These are phyloP conservation scores for Schwanniomyces etchellsii DNA, from an alignment of 1,139 yeast species.

Conservation along the genomic window DNA sequence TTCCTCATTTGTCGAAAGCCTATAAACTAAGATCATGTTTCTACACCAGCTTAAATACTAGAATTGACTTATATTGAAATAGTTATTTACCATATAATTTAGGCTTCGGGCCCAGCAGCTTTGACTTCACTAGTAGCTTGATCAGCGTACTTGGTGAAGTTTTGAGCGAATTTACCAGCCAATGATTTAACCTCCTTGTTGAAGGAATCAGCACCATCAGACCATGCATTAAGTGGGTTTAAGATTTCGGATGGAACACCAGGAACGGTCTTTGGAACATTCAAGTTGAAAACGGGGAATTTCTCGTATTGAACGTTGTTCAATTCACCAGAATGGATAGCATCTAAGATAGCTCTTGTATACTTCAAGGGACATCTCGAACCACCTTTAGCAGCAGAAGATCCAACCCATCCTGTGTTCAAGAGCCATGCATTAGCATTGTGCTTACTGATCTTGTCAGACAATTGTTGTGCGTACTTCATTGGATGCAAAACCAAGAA, in stretches of 20 bases:
- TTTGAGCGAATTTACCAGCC: constrained; percentile 75
- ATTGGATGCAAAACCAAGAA: constrained; percentile 97
- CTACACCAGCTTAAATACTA: no score
- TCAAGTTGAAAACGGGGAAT: constrained; percentile 83
- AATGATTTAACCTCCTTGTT: constrained; percentile 63
- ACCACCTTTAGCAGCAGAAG: constrained; percentile 89
- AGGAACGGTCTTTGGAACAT: constrained; percentile 76
- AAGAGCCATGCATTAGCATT: constrained; percentile 93
- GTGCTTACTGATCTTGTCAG: constrained; percentile 86
- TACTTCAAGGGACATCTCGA: constrained; percentile 96
- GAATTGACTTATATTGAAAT: no score
- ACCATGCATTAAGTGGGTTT: constrained; percentile 87
- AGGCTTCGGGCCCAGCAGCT: constrained; percentile 82
- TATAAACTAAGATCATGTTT: no score
- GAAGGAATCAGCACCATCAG: constrained; percentile 65
- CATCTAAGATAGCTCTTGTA: constrained; percentile 94
- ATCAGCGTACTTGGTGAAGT: constrained; percentile 79
- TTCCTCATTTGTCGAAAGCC: no score
- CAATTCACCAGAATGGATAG: constrained; percentile 90
- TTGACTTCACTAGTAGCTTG: constrained; percentile 83
- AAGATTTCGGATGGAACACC: constrained; percentile 81
- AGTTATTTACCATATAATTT: no score
- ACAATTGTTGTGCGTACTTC: constrained; percentile 94
- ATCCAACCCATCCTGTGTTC: constrained; percentile 99
- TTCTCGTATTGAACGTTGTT: constrained; percentile 75